Evolutionary conservation across 768 basidiomycete species (phyloP).

Genomic region (Pisolithus sp.): DNA sequence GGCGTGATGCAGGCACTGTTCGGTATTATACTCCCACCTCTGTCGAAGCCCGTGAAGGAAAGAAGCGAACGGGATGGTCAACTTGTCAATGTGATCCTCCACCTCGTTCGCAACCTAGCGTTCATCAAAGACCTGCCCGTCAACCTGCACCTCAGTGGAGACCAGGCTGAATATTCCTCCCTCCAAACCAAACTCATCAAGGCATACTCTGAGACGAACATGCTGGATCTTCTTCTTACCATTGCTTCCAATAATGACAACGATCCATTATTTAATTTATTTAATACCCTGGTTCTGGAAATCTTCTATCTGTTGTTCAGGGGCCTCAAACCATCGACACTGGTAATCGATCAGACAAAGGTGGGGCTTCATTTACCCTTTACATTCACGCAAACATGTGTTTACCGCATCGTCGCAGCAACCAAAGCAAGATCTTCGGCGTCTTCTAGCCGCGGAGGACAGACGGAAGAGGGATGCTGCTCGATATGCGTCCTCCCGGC

Average conservation of each 20-base stretch:
- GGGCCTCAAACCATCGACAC: slow-evolving; percentile 58
- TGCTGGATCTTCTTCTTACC: slow-evolving; percentile 74
- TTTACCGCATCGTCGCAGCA: slow-evolving; percentile 39
- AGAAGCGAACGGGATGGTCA: slow-evolving; percentile 77
- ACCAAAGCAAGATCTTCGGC: slow-evolving; percentile 60
- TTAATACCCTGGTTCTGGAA: slow-evolving; percentile 89
- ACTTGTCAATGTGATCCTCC: slow-evolving; percentile 80
- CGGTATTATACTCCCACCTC: slow-evolving; percentile 67
- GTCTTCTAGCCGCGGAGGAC: slow-evolving; percentile 74
- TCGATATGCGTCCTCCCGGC: slow-evolving; percentile 62
- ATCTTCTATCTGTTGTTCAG: slow-evolving; percentile 89
- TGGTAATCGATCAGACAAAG: slow-evolving; percentile 58
- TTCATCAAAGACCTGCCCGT: slow-evolving; percentile 84
- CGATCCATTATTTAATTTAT: slow-evolving; percentile 75
- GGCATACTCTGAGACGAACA: slow-evolving; percentile 62
- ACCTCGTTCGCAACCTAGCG: slow-evolving; percentile 88
- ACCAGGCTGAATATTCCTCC: slow-evolving; percentile 71
- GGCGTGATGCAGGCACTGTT: slow-evolving; percentile 69
- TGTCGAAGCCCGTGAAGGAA: slow-evolving; percentile 65
- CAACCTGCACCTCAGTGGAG: slow-evolving; percentile 64
- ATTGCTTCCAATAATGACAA: slow-evolving; percentile 72
- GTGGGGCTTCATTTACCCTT: slow-evolving; percentile 29
- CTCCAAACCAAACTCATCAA: slow-evolving; percentile 76
- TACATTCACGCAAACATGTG: slow-evolving; percentile 4
- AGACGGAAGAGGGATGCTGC: slow-evolving; percentile 51